Evolutionary conservation across 2,329 filamentous ascomycete species (phyloP).

Genomic region (Graphilbum sp.): DNA sequence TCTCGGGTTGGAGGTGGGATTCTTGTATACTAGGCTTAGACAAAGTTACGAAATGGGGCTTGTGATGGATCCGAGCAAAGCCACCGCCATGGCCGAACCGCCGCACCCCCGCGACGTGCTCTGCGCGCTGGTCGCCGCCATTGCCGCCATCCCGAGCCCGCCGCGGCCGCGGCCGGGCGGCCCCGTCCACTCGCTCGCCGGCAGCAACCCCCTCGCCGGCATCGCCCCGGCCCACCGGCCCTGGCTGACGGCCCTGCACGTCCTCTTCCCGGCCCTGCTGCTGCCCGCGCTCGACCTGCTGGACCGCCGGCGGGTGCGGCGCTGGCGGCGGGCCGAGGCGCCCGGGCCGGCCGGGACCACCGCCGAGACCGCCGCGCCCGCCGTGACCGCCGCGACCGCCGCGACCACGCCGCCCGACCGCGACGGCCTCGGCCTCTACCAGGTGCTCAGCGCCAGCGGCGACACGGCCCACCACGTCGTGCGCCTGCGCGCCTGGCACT

Average conservation of each 20-base stretch:
- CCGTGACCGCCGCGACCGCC: no score
- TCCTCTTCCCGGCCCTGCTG: conserved; percentile 65
- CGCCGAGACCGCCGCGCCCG: neutral
- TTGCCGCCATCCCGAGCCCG: conserved; percentile 12
- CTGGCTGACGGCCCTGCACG: conserved; percentile 65
- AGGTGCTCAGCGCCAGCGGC: conserved; percentile 10
- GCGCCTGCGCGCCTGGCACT: conserved; percentile 64
- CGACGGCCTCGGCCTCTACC: conserved; percentile 13
- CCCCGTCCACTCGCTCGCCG: neutral
- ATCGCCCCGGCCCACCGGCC: conserved; percentile 26
- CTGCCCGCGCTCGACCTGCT: conserved; percentile 78
- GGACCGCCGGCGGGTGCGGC: conserved; percentile 57
- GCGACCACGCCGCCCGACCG: conserved; percentile 13
- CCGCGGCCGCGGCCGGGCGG: neutral
- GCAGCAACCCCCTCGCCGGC: conserved; percentile 18
- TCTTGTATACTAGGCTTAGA: no score
- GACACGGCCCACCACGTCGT: conserved; percentile 45
- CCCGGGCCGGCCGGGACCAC: neutral
- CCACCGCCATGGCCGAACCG: no score
- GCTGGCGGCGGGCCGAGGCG: conserved; percentile 12
- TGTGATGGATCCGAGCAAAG: no score
- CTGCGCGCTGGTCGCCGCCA: conserved; percentile 29
- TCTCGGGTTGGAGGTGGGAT: no score
- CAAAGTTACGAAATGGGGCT: no score
- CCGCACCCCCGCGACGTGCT: conserved; percentile 27